Base-by-base conservation (phyloP, 2,329 filamentous ascomycete genomes). In the Fusarium siculi region DNA sequence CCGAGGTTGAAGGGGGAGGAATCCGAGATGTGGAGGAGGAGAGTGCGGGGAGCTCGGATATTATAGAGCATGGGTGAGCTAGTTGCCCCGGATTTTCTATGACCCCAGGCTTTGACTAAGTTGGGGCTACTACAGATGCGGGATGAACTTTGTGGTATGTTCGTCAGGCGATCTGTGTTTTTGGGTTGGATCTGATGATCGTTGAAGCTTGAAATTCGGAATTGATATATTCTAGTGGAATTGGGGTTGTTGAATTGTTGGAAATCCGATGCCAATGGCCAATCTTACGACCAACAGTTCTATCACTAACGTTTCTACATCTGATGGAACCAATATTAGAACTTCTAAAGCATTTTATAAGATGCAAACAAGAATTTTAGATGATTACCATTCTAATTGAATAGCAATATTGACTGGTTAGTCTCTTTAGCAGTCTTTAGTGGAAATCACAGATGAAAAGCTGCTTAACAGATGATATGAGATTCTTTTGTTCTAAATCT, bases 1-100 rank as follows among this genome's bases (percentile, higher is more conserved):
- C 39, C 63, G 37, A 30, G 42, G 84, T 39, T 21, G 18, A 21
- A 40, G 37, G n/a, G 36, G 32, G 42, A 12, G 43, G 43, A 66
- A 66, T 66, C 62, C 49, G 61, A 58, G 62, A 15, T 39, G 28
- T 50, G 39, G 52, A 34, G 44, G 32, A 14, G 25, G 3, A 34
- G 34, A 40, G 19, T 66, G 62, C 44, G 64, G 62, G 64, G 52
- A n/a, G 44, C 44, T 32, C 44, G 62, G 62, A 52, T 43, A 66
- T 39, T 28, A 30, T 55, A 32, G 36, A 43, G 25, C 37, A 49
- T 49, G 42, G 55, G 32, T 55, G 25, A 43, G 25, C 52, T 55
- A 30, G 14, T 15, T 46, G 43, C 55, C 42, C 55, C 42, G 55
- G 55, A 57, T 37, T 37, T 49, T 30, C 9, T 28, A 49, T 49